These are phyloP conservation scores for Macrophomina tecta DNA, from an alignment of 2,329 filamentous ascomycete genomes.

Conservation along the genomic window DNA sequence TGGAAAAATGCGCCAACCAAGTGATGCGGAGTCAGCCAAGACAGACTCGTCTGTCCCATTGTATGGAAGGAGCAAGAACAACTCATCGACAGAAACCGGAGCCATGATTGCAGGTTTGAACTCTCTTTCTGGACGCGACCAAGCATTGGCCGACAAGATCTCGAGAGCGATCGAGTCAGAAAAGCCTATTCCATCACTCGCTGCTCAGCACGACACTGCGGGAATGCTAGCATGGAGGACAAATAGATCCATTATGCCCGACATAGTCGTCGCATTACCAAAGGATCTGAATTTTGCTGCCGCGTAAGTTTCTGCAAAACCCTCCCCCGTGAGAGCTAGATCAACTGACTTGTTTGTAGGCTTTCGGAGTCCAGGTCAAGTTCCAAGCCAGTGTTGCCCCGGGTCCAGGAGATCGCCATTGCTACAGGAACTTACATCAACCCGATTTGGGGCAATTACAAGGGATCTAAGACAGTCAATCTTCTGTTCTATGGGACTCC, in stretches of 20 bases:
- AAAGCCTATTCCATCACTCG: background rate
- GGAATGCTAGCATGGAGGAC: constrained; percentile 5
- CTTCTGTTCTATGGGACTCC: background rate
- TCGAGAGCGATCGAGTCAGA: background rate
- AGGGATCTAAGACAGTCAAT: background rate
- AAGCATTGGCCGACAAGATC: background rate
- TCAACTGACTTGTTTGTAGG: background rate
- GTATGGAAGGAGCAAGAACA: no score
- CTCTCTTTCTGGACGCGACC: background rate
- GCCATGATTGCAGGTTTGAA: no score
- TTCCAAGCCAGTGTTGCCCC: background rate
- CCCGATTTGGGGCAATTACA: background rate
- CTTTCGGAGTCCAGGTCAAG: background rate
- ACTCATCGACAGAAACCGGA: background rate
- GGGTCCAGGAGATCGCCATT: background rate
- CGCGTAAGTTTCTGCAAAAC: background rate
- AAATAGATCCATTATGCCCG: background rate
- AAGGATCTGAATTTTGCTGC: background rate
- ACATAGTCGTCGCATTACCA: background rate
- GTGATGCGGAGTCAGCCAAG: background rate
- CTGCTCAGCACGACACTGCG: background rate
- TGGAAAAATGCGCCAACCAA: background rate
- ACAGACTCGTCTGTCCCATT: background rate
- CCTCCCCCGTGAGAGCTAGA: background rate
- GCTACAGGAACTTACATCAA: background rate